Percentiles rank a stretch among this genome's conserved stretches.
These are phyloP conservation scores for Hydnomerulius pinastri DNA, from an alignment of 768 basidiomycete species.

Conservation along the genomic window DNA sequence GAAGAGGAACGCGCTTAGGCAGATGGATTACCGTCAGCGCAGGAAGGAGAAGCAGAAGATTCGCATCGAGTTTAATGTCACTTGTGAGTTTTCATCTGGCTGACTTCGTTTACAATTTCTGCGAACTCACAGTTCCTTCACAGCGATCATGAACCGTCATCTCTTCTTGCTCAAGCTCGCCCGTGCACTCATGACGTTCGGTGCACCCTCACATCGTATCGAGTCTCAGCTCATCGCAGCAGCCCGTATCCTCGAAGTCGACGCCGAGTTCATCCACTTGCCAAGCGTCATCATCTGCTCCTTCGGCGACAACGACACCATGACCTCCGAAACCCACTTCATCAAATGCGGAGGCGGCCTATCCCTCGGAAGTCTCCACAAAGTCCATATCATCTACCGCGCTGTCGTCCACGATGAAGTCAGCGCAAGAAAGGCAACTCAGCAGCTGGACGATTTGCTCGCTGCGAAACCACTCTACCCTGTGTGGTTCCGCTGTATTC, in stretches of 20 bases:
- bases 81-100: conserved; percentile 49
- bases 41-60: conserved; percentile 65
- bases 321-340: conserved; percentile 87
- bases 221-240: conserved; percentile 90
- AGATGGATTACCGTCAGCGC: conserved; percentile 68
- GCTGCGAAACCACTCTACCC: conserved; percentile 65
- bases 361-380: conserved; percentile 81
- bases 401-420: conserved; percentile 90
- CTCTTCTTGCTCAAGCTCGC: conserved; percentile 86
- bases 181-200: conserved; percentile 86
- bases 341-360: conserved; percentile 77
- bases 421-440: conserved; percentile 74
- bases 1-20: conserved; percentile 58
- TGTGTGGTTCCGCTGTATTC: conserved; percentile 55
- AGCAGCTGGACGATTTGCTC: conserved; percentile 63
- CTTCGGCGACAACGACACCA: conserved; percentile 88
- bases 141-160: conserved; percentile 80
- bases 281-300: conserved; percentile 83
- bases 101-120: conserved; percentile 2
- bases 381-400: conserved; percentile 84
- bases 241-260: conserved; percentile 85
- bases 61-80: conserved; percentile 74
- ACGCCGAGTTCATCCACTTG: conserved; percentile 89
- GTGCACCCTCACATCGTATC: conserved; percentile 91
- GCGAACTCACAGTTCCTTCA: background rate